Base-by-base conservation (phyloP, 345 rosid genomes). In the Excoecaria agallocha region DNA sequence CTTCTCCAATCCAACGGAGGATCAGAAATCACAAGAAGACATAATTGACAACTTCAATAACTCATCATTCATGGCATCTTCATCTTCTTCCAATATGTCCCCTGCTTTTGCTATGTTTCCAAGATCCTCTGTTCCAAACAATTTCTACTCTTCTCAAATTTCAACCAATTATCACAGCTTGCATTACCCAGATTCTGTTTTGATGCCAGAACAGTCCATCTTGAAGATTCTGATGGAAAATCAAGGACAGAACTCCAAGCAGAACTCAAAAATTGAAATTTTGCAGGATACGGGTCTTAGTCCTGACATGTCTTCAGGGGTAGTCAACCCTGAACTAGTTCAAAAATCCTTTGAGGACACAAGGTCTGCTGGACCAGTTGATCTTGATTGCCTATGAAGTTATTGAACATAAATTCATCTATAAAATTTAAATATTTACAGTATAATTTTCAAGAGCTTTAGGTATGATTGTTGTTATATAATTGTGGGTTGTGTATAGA, bases 161-260 rank as follows among this genome's bases (percentile, higher is more conserved):
- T n/a, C 45, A 39, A 30, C 64, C 67, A 35, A 52, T 13, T 25
- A 57, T 2, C 13, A 58, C 30, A 78, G 41, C 11, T 58, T 78
- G 11, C 77, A 57, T 4, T 54, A 64, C 63, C 75, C 73, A 74
- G 71, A 55, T 64, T 55, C 67, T 49, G 43, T 45, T 55, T 3
- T 69, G 63, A 69, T 74, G 75, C 78, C 66, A 41, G 74, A 78
- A n/a, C 74, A 74, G 11, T 69, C 85, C 30, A 71, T 89, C 5
- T 30, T 86, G 82, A 88, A 80, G 84, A 68, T 86, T 74, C 67
- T 89, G 73, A 76, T 87, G 22, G 87, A 88, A 46, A 80, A 82
- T 43, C 63, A 51, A 11, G 69, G 64, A 12, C 54, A 15, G 7
- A 46, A 54, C 54, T 4, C 22, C 50, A 48, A 46, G 46, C 50